Base-by-base conservation (phyloP, 192 early-diverging fungal genomes). In the Phlyctochytrium bullatum region DNA sequence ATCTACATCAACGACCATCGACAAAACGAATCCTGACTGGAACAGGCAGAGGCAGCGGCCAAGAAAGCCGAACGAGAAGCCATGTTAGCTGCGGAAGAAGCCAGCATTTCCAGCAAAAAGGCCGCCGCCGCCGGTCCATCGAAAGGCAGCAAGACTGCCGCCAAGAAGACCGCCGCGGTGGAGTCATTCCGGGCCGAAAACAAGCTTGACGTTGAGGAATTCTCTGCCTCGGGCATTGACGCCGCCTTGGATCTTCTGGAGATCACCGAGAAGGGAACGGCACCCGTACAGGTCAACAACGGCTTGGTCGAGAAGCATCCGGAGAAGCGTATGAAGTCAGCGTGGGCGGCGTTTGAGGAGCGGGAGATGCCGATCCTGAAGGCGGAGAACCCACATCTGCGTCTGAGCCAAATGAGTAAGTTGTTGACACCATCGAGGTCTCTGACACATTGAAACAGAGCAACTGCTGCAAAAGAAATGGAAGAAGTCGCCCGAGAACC, bases 241-340 rank as follows among this genome's bases (percentile, higher is more conserved):
- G 91, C 89, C 65, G 93, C 93, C 16, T 74, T 97, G 3, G 86
- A 91, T 62, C 83, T 94, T 1, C 68, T 97, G 64, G 76, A 82
- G 27, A 50, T 82, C 1, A 58, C 85, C 28, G 52, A 62, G 0
- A 62, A 63, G 33, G 65, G 63, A 28, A 70, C 76, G 24, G 34
- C 17, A 29, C 63, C 64, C 17, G n/a, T 29, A 12, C 34, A 65
- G 36, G 59, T 28, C 3, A 76, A 66, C 36, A 73, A 60, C 29
- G 86, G 86, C 36, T 73, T 81, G 62, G 75, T 94, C 32, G 94
- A 96, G 64, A 84, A 88, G 36, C 94, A 96, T 75, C 94, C 94
- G 6, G 94, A 96, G 77, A 85, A 90, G 64, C 82, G 94, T 20
- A 77, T 80, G 75, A 80, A 80, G 67, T 70, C 67, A 52, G 79